Evolutionary conservation across 805 yeast species (phyloP).

Genomic region (Kluyveromyces nonfermentans): DNA sequence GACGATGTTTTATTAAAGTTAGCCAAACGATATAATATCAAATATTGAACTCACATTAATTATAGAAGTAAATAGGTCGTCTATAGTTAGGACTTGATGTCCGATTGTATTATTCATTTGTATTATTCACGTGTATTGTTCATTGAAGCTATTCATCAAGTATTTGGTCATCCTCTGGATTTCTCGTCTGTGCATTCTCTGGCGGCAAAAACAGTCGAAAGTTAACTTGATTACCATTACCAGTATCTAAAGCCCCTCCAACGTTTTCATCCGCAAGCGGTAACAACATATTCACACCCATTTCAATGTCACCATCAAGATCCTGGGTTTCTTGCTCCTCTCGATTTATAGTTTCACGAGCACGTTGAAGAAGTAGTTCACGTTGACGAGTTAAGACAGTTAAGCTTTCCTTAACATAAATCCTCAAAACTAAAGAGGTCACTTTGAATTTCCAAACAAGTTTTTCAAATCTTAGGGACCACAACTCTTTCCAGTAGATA

Average conservation of each 20-base stretch:
- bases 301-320: conserved; percentile 2
- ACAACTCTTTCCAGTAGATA: conserved; percentile 22
- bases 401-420: conserved; percentile 27
- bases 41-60: not conserved
- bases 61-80: not conserved
- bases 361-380: conserved; percentile 23
- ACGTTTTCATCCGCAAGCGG: not conserved
- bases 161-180: conserved; percentile 7
- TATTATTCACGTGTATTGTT: not conserved
- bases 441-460: conserved; percentile 23
- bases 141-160: not conserved
- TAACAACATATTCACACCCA: conserved; percentile 3
- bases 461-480: conserved; percentile 20
- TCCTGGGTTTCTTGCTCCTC: conserved; percentile 1
- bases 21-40: conserved; percentile 8
- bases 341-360: conserved; percentile 14
- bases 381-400: conserved; percentile 27
- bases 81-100: not conserved
- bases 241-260: conserved; percentile 1
- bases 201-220: conserved; percentile 1
- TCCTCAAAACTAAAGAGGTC: conserved; percentile 25
- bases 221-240: conserved; percentile 5
- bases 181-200: not conserved
- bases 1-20: conserved; percentile 11
- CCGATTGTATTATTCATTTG: not conserved